A percentile compares a stretch with the other conserved stretches of the same genome.
Evolutionary conservation across 2,329 filamentous ascomycete species (phyloP).

Genomic region (Talaromyces sp.): DNA sequence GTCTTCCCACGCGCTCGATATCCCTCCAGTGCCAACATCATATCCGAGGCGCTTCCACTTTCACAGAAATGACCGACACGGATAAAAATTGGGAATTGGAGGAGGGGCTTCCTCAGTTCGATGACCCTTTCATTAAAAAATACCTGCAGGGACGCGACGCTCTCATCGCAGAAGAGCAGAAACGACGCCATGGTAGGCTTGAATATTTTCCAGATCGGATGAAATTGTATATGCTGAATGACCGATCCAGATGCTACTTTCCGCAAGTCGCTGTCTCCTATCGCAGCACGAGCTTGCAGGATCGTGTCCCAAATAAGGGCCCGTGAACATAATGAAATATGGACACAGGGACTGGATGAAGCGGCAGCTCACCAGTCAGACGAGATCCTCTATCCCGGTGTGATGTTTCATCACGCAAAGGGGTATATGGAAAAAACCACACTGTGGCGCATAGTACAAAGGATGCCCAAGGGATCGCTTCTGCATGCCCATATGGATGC

Average conservation of each 20-base stretch:
- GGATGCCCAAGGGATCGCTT: conserved; percentile 78
- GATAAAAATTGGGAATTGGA: conserved; percentile 41
- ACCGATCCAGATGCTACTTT: conserved; percentile 31
- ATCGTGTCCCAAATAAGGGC: conserved; percentile 80
- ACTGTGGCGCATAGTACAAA: conserved; percentile 80
- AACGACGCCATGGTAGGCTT: conserved; percentile 72
- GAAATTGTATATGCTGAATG: conserved; percentile 2
- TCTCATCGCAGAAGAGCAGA: conserved; percentile 79
- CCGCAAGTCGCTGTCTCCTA: conserved; percentile 67
- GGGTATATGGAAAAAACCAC: conserved; percentile 81
- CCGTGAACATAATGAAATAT: conserved; percentile 74
- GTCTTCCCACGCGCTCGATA: background rate
- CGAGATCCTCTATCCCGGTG: conserved; percentile 76
- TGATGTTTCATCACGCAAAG: conserved; percentile 90
- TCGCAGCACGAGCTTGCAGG: conserved; percentile 73
- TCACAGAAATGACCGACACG: conserved; percentile 18
- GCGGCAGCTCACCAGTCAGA: conserved; percentile 63
- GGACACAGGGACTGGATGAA: conserved; percentile 75
- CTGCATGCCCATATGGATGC: conserved; percentile 84
- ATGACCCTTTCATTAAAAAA: conserved; percentile 78
- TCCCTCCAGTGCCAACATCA: background rate
- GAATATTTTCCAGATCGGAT: conserved; percentile 3
- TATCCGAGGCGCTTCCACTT: background rate
- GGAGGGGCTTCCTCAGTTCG: conserved; percentile 49
- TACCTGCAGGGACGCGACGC: conserved; percentile 76